Base-by-base conservation (phyloP, 805 yeast species). In the Candida boidinii region DNA sequence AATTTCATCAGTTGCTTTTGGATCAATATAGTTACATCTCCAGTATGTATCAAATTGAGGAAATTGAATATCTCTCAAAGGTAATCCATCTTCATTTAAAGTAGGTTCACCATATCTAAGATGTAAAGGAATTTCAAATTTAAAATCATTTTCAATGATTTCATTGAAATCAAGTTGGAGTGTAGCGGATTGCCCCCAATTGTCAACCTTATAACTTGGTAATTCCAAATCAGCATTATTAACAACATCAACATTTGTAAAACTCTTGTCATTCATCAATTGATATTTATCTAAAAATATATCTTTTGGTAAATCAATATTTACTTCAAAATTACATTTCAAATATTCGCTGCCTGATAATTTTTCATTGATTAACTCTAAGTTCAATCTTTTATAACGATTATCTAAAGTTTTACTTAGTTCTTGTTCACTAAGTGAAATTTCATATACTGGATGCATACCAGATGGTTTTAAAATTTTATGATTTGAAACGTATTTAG, bases 81-180 rank as follows among this genome's bases (percentile, higher is more conserved):
- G n/a, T n/a, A n/a, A n/a, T n/a, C n/a, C n/a, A 3, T 23, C 35
- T 3, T 44, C 45, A 3, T 32, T 24, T 1, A 12, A 11, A 9
- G 16, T 17, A 3, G 61, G 61, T 15, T 34, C 37, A 1, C 48
- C 51, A 26, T 56, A 56, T 19, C 62, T 37, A 23, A 50, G 31
- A 43, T 56, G 62, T 30, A 56, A 33, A 2, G 60, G 60, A 10
- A 56, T n/a, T 26, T 49, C 49, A 31, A 56, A 48, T 9, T 42
- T 46, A 2, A 22, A 21, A 18, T 32, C 24, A 12, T 26, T 18
- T 11, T 31, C 8, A 13, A 45, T 37, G 17, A 40, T 20, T 17
- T 24, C 19, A 17, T 28, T 28, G 11, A 13, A 16, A 15, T 36
- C 21, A 4, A 56, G 15, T 7, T 29, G 33, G 5, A 54, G 18